phyloP scores from a whole-genome alignment of 1,284 basidiomycete species.

The Leucoagaricus sp. region DNA sequence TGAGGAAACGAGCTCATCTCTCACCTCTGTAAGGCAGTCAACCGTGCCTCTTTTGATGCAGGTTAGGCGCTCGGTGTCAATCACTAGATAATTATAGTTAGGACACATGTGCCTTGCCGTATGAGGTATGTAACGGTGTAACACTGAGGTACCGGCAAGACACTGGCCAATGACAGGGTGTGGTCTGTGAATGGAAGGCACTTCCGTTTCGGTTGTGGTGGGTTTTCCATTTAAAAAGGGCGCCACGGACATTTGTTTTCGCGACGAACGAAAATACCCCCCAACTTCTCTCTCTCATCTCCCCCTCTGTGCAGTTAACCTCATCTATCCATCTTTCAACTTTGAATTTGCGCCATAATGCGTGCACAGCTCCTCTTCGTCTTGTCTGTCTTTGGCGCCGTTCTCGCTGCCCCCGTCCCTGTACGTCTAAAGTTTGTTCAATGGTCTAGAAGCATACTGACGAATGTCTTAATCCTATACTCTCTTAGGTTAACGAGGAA shows the following conservation, averaged over 20 bases:
- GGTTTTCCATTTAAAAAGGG: background rate
- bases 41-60: background rate
- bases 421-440: background rate
- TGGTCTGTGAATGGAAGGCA: slow-evolving; percentile 1
- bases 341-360: too few relatives aligned
- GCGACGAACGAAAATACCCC: background rate
- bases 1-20: too few relatives aligned
- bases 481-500: background rate
- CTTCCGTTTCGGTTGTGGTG: background rate
- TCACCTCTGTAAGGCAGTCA: too few relatives aligned
- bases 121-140: slow-evolving; percentile 6
- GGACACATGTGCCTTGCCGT: slow-evolving; percentile 4
- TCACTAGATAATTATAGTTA: background rate
- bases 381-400: slow-evolving; percentile 1
- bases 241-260: background rate
- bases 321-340: too few relatives aligned
- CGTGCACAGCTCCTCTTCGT: slow-evolving; percentile 6
- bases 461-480: background rate
- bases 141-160: slow-evolving; percentile 11
- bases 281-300: background rate
- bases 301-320: too few relatives aligned
- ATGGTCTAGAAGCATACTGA: background rate
- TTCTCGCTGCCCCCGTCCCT: slow-evolving; percentile 8
- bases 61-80: background rate
- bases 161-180: slow-evolving; percentile 7